Conservation (phyloP, 495 filamentous ascomycete genomes). For the Annulohypoxylon stygium region DNA sequence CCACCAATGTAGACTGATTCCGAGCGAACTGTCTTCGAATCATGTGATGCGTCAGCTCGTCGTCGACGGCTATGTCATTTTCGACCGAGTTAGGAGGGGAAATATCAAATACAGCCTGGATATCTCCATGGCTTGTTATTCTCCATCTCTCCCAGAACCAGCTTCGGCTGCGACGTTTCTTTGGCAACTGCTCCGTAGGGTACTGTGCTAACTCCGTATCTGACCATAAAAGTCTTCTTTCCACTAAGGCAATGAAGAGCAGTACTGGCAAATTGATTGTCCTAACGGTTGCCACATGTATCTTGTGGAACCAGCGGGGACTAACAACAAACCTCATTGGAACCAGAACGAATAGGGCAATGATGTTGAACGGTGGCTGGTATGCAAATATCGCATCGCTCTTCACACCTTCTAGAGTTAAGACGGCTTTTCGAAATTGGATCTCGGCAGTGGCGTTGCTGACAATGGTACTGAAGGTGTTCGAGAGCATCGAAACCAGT, state of each 20-base stretch:
- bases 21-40: conserved; percentile 63
- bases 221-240: conserved; percentile 65
- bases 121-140: conserved; percentile 72
- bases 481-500: conserved; percentile 79
- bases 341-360: conserved; percentile 72
- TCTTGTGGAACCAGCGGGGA: conserved; percentile 82
- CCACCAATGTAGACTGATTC: conserved; percentile 46
- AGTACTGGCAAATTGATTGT: conserved; percentile 74
- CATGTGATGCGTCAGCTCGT: conserved; percentile 63
- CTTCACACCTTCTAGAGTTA: conserved; percentile 84
- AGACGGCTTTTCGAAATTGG: conserved; percentile 76
- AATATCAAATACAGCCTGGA: conserved; percentile 75
- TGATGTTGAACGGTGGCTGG: conserved; percentile 78
- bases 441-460: conserved; percentile 75
- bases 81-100: conserved; percentile 72
- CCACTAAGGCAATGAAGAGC: conserved; percentile 69
- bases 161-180: conserved; percentile 46
- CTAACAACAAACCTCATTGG: conserved; percentile 74
- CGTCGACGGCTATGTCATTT: conserved; percentile 67
- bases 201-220: conserved; percentile 40
- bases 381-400: conserved; percentile 80
- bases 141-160: conserved; percentile 63
- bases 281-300: conserved; percentile 75
- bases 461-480: conserved; percentile 76
- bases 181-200: conserved; percentile 41